Base-by-base conservation (phyloP, 2,329 filamentous ascomycete species). In the Calonectria pauciramosa region DNA sequence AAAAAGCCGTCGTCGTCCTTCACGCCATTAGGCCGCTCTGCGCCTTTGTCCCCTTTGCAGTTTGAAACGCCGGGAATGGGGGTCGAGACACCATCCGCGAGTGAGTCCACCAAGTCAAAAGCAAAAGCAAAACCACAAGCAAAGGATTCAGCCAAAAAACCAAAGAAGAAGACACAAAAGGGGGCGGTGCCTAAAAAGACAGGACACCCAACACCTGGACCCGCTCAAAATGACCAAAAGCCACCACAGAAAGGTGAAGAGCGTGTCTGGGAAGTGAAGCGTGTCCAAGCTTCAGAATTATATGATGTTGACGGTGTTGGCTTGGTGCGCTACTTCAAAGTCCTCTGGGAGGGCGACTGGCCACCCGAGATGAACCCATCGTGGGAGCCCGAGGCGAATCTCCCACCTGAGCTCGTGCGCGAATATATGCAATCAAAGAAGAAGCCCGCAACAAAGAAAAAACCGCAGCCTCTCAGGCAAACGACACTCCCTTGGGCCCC, bases 261-360 rank as follows among this genome's bases (percentile, higher is more conserved):
- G 54, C 74, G 81, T 26, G 79, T 79, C 14, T 90, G 86, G 83
- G 85, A 87, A 16, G 87, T 90, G 1, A 84, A 89, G 56, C 80
- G 84, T 2, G 81, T 90, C 2, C 86, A 88, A 72, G 87, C 80
- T n/a, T 83, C 87, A 71, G 82, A 83, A 20, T 66, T 86, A 6
- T 81, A 85, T 51, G 81, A 87, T 5, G 83, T 86, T 1, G 82
- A 85, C 16, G 85, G 85, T 6, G 80, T 77, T 2, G 82, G 82
- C 11, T 63, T 78, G 0, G 82, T 87, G 1, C 87, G 87, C 4
- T 86, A 86, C 72, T 92, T 90, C 80, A 84, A 87, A 36, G 89
- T 92, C 1, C 86, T 88, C 9, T 92, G 90, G 90, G 87, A 87
- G 56, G 90, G 90, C 10, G 82, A 90, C 72, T 92, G 90, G 90